Percentiles rank a stretch among this genome's conserved stretches.
Conservation (phyloP, 2,329 filamentous ascomycete species). For the Penicillium verrucosum region DNA sequence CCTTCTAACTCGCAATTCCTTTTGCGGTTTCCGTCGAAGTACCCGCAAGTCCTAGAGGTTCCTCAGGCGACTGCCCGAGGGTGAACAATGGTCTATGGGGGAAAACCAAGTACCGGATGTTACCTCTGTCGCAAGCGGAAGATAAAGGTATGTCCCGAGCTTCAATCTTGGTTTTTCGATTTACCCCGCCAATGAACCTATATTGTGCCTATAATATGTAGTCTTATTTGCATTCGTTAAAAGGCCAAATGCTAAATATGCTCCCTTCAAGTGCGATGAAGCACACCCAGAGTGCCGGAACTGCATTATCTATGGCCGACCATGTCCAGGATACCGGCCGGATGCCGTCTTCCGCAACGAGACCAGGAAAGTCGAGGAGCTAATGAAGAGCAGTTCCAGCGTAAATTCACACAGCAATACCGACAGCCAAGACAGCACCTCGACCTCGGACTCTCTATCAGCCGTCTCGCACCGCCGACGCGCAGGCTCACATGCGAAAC, state of each 20-base stretch:
- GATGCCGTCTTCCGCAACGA: slow-evolving; percentile 38
- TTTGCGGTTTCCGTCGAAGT: not conserved
- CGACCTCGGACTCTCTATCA: slow-evolving; percentile 1
- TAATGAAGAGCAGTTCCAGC: slow-evolving; percentile 23
- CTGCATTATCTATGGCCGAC: slow-evolving; percentile 34
- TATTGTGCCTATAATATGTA: not conserved
- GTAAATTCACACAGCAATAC: not conserved
- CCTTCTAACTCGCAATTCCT: not conserved
- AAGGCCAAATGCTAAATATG: not conserved
- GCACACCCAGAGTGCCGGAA: slow-evolving; percentile 36
- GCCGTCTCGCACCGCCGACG: not conserved
- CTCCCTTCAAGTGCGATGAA: slow-evolving; percentile 36
- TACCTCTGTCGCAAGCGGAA: slow-evolving; percentile 40
- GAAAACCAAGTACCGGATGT: slow-evolving; percentile 41
- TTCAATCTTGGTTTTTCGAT: not conserved
- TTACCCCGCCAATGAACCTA: not conserved
- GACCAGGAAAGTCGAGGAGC: slow-evolving; percentile 28
- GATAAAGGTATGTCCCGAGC: slow-evolving; percentile 35
- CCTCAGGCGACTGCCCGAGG: not conserved
- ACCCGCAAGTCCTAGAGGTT: not conserved
- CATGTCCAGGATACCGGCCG: slow-evolving; percentile 38
- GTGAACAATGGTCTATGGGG: slow-evolving; percentile 41
- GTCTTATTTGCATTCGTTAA: not conserved
- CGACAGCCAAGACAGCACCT: not conserved
- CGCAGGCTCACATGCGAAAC: not conserved